phyloP scores from a whole-genome alignment of 306 rosid species.

The Herpetospermum pedunculosum region DNA sequence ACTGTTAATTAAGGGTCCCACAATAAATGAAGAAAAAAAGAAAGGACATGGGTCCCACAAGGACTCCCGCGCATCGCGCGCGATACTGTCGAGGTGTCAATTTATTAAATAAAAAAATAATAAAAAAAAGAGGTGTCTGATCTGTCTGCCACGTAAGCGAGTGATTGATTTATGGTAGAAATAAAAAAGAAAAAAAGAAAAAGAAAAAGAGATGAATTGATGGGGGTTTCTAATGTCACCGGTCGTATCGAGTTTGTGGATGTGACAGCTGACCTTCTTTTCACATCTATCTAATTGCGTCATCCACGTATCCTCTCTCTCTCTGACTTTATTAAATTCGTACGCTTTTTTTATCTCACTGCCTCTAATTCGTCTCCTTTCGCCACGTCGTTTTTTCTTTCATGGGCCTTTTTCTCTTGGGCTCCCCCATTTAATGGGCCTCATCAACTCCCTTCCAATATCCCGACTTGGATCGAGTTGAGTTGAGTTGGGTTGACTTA shows the following conservation, averaged over 20 bases:
- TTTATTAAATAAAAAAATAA: background rate
- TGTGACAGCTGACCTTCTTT: slow-evolving; percentile 23
- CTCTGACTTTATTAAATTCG: slow-evolving; percentile 2
- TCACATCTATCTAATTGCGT: slow-evolving; percentile 17
- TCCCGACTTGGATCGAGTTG: no score
- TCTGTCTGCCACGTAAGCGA: slow-evolving; percentile 23
- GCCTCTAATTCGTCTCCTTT: background rate
- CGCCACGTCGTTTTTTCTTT: background rate
- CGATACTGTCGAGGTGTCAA: slow-evolving; percentile 28
- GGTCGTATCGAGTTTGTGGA: slow-evolving; percentile 16
- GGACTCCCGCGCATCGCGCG: slow-evolving; percentile 81
- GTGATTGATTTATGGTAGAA: slow-evolving; percentile 9
- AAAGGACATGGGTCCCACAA: background rate
- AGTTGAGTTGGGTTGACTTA: no score
- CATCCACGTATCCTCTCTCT: slow-evolving; percentile 21
- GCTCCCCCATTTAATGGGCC: background rate
- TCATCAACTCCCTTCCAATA: no score
- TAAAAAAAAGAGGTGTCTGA: slow-evolving; percentile 18
- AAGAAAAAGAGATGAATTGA: background rate
- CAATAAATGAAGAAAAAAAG: background rate
- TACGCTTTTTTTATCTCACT: background rate
- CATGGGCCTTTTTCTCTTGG: background rate
- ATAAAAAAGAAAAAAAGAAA: background rate
- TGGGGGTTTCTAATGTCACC: slow-evolving; percentile 21
- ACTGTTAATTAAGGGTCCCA: slow-evolving; percentile 3